Base-by-base conservation (phyloP, 352 stramenopile genomes). In the Phytophthora citrophthora region DNA sequence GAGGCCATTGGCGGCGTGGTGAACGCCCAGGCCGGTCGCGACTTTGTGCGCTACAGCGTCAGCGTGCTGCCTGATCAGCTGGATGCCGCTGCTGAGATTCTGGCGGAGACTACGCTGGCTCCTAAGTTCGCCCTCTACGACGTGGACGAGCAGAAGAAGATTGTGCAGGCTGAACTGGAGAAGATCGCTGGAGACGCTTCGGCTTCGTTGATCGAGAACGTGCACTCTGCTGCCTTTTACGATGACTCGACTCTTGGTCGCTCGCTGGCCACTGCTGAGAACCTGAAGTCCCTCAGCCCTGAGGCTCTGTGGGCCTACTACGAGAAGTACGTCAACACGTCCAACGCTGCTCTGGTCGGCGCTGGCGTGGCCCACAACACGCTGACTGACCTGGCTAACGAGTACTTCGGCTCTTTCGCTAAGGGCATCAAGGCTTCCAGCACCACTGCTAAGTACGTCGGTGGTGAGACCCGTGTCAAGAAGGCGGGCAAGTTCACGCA, bases 191-290 rank as follows among this genome's bases (percentile, higher is more conserved):
- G 54, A 16, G 77, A 88, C 70, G 67, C 72, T 13, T 58, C 71
- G 24, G 71, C 67, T n/a, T 77, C 81, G 41, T 51, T 93, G 50
- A 51, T 75, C 1, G 83, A 95, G 50, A 70, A 67, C 44, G 51
- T 95, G 46, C 83, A 94, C 75, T 80, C 73, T 27, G 87, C 85
- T 5, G 87, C 87, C 4, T 95, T 93, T 67, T 95, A 95, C 73
- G 74, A 93, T 64, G 86, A 95, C 69, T 65, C 71, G 23, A 75
- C 83, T 58, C 78, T 95, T 29, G 86, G 86, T 38, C 84, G 84
- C 45, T 58, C 81, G 18, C 49, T 86, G 18, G 61, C 73, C 34
- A 53, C 74, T 20, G 55, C 67, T 11, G 81, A 91, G 39, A 93
- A 92, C 80, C 51, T 95, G 29, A 58, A 53, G 10, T 65, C 67